Conservation (phyloP, 352 stramenopile genomes). For the Pythium periplocum region DNA sequence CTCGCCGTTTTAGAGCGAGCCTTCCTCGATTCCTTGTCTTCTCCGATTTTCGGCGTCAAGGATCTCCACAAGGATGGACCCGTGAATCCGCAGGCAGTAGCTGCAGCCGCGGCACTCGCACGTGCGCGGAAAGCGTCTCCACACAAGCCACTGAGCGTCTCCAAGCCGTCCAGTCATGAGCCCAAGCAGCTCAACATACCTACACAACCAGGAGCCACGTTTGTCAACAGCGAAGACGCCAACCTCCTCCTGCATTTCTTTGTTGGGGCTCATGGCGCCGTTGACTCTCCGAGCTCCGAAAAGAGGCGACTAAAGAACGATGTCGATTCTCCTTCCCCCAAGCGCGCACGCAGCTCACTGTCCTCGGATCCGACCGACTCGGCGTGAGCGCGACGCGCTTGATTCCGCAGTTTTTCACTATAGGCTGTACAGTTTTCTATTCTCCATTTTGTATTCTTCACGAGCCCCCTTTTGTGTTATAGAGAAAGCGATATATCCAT, state of each 20-base stretch:
- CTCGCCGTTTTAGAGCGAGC: conserved; percentile 52
- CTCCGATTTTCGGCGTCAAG: neutral
- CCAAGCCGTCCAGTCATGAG: conserved; percentile 17
- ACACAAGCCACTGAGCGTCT: conserved; percentile 13
- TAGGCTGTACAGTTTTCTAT: too few relatives aligned
- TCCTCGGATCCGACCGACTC: too few relatives aligned
- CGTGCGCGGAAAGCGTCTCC: conserved; percentile 11
- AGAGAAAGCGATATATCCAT: too few relatives aligned
- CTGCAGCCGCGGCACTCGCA: conserved; percentile 1
- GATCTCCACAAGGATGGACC: neutral
- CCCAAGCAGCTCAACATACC: conserved; percentile 18
- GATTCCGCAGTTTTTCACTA: too few relatives aligned
- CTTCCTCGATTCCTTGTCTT: conserved; percentile 51
- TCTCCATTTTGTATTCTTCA: too few relatives aligned
- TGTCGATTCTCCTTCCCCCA: conserved; percentile 12
- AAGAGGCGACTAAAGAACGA: conserved; percentile 60
- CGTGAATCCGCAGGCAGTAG: neutral
- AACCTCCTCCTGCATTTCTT: conserved; percentile 78
- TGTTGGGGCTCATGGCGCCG: conserved; percentile 42
- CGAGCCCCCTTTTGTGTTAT: too few relatives aligned
- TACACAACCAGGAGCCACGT: conserved; percentile 9
- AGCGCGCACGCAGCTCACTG: too few relatives aligned
- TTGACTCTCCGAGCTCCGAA: conserved; percentile 20
- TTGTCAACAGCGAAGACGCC: conserved; percentile 57
- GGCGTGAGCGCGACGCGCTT: too few relatives aligned